These are phyloP conservation scores for Phaeoacremonium minimum DNA, from an alignment of 2,329 filamentous ascomycete species.

Conservation along the genomic window DNA sequence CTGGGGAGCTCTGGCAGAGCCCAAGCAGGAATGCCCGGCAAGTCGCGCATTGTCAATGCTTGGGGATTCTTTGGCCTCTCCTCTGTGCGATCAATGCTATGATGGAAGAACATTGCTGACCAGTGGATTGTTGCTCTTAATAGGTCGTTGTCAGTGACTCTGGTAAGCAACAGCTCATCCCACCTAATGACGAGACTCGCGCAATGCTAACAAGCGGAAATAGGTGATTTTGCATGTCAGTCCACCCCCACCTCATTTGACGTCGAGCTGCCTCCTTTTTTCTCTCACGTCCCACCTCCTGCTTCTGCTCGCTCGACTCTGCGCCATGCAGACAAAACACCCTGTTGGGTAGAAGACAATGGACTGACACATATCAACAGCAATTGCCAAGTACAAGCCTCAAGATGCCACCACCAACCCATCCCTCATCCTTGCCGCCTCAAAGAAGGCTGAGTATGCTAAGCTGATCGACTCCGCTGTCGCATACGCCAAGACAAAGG, in stretches of 20 bases:
- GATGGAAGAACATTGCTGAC: constrained; percentile 18
- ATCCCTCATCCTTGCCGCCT: constrained; percentile 93
- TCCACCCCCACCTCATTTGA: constrained; percentile 22
- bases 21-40: too few relatives aligned
- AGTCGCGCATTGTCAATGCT: too few relatives aligned
- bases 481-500: constrained; percentile 76
- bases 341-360: background rate
- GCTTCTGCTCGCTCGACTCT: background rate
- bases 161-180: constrained; percentile 55
- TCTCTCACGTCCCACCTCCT: constrained; percentile 3
- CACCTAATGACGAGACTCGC: constrained; percentile 18
- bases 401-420: constrained; percentile 99
- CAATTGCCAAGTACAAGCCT: constrained; percentile 99
- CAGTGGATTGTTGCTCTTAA: constrained; percentile 7
- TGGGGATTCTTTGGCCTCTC: too few relatives aligned
- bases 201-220: constrained; percentile 20
- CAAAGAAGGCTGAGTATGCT: constrained; percentile 97
- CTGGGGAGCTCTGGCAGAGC: too few relatives aligned
- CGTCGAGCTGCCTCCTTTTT: constrained; percentile 4
- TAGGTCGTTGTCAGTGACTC: constrained; percentile 96
- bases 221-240: constrained; percentile 76
- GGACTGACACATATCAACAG: constrained; percentile 24
- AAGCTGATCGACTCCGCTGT: constrained; percentile 85
- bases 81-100: too few relatives aligned
- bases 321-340: background rate